Percentiles rank a stretch among this genome's conserved stretches.
Evolutionary conservation across 2,329 filamentous ascomycete species (phyloP).

Genomic region (Lachnellula occidentalis): DNA sequence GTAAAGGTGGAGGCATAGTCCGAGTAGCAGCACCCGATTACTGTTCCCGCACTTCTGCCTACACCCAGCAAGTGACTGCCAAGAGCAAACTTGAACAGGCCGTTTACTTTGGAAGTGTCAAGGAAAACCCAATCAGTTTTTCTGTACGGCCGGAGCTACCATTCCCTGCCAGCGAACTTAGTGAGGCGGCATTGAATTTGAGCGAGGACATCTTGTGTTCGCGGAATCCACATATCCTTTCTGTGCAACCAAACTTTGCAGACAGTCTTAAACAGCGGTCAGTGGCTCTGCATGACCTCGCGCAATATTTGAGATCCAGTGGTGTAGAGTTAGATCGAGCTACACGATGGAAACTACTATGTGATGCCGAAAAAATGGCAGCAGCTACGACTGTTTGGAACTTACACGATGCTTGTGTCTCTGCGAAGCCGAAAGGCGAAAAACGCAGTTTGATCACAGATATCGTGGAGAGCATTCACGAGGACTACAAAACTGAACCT

Average conservation of each 20-base stretch:
- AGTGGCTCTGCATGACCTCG: conserved; percentile 69
- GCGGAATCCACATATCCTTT: conserved; percentile 66
- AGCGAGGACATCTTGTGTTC: conserved; percentile 80
- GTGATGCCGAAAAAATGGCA: conserved; percentile 84
- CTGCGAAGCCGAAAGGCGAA: conserved; percentile 51
- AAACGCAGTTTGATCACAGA: conserved; percentile 68
- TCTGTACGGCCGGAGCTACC: conserved; percentile 59
- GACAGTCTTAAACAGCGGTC: conserved; percentile 71
- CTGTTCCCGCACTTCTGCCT: conserved; percentile 53
- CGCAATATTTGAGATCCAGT: conserved; percentile 61
- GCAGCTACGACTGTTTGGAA: conserved; percentile 77
- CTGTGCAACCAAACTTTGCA: conserved; percentile 69
- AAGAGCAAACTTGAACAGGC: conserved; percentile 91
- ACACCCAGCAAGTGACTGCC: conserved; percentile 62
- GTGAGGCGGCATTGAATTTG: conserved; percentile 69
- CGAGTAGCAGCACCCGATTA: conserved; percentile 54
- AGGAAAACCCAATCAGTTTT: conserved; percentile 85
- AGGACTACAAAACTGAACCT: conserved; percentile 67
- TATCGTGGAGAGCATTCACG: conserved; percentile 69
- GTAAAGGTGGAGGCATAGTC: conserved; percentile 48
- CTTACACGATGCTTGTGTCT: conserved; percentile 65
- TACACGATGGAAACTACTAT: conserved; percentile 76
- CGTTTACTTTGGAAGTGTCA: conserved; percentile 80
- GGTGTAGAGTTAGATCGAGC: conserved; percentile 60
- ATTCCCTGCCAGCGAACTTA: conserved; percentile 66